Conservation (phyloP, 75 land plant genomes). For the Pinus taeda region DNA sequence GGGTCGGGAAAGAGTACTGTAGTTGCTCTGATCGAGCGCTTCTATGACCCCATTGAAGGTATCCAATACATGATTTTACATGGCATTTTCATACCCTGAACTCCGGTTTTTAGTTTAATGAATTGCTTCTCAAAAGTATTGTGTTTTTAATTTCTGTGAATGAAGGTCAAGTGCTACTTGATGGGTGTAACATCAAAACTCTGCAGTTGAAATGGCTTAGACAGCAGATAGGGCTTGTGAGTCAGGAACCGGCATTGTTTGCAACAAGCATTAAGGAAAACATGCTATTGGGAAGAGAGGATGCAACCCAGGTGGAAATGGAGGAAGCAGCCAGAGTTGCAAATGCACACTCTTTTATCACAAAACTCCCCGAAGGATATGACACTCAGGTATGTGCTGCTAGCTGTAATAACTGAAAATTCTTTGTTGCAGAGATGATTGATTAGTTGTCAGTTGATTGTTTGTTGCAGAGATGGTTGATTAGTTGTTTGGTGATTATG, state of each 20-base stretch:
- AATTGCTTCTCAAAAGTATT: not conserved
- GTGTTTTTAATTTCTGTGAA: not conserved
- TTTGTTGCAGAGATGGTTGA: slow-evolving; percentile 8
- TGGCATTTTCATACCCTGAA: not conserved
- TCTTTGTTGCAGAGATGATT: slow-evolving; percentile 4
- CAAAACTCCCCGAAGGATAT: slow-evolving; percentile 75
- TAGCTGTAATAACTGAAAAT: too few species aligned
- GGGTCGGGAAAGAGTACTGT: slow-evolving; percentile 97
- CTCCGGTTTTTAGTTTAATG: too few species aligned
- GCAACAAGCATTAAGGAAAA: slow-evolving; percentile 79
- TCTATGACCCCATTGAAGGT: slow-evolving; percentile 84
- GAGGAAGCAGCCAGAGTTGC: slow-evolving; percentile 85
- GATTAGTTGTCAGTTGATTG: not conserved
- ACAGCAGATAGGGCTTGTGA: slow-evolving; percentile 82
- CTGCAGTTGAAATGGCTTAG: slow-evolving; percentile 76
- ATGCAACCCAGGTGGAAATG: slow-evolving; percentile 57
- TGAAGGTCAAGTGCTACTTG: slow-evolving; percentile 43
- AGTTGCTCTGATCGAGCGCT: slow-evolving; percentile 83
- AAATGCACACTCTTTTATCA: slow-evolving; percentile 79
- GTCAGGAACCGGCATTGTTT: slow-evolving; percentile 87
- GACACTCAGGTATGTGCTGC: slow-evolving; percentile 61
- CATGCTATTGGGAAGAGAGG: slow-evolving; percentile 62
- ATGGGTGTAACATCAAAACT: slow-evolving; percentile 70
- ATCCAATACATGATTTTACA: not conserved
- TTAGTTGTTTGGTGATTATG: not conserved